Percentiles rank a stretch among this genome's conserved stretches.
These are phyloP conservation scores for Tolypocladium guangdongense DNA, from an alignment of 2,329 filamentous ascomycete genomes.

Conservation along the genomic window DNA sequence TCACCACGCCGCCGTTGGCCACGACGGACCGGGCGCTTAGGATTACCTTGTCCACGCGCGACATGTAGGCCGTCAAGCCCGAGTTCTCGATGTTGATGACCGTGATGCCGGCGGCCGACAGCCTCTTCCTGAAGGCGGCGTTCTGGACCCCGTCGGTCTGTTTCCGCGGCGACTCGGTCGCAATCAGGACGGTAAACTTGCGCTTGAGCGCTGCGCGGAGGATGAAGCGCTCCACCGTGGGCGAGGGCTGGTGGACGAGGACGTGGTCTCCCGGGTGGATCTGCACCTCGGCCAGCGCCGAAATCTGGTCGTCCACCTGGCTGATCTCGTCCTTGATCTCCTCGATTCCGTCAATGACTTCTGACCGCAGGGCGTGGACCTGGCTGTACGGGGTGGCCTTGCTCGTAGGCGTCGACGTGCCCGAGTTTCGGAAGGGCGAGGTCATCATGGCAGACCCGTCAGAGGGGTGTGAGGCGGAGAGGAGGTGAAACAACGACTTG, in stretches of 20 bases:
- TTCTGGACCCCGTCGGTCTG: slow-evolving; percentile 28
- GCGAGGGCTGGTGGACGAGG: slow-evolving; percentile 76
- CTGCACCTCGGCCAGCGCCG: slow-evolving; percentile 76
- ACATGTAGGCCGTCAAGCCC: slow-evolving; percentile 87
- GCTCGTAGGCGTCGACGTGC: slow-evolving; percentile 37
- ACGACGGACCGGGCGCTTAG: slow-evolving; percentile 79
- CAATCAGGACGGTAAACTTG: slow-evolving; percentile 83
- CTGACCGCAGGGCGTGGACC: slow-evolving; percentile 66
- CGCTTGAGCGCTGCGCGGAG: slow-evolving; percentile 79
- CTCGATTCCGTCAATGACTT: slow-evolving; percentile 86
- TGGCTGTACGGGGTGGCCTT: slow-evolving; percentile 28
- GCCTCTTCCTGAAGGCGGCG: slow-evolving; percentile 60
- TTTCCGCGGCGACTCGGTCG: slow-evolving; percentile 45
- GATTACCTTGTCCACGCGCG: slow-evolving; percentile 89
- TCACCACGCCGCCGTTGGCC: slow-evolving; percentile 77
- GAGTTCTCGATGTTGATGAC: slow-evolving; percentile 79
- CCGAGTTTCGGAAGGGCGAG: slow-evolving; percentile 38
- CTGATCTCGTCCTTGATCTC: slow-evolving; percentile 94
- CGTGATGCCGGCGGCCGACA: slow-evolving; percentile 66
- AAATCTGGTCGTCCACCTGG: slow-evolving; percentile 88
- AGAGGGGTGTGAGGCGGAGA: slow-evolving; percentile 57
- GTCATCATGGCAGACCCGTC: slow-evolving; percentile 20
- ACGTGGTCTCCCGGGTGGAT: slow-evolving; percentile 91
- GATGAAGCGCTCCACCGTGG: slow-evolving; percentile 82
- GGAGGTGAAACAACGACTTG: slow-evolving; percentile 79